Evolutionary conservation across 2,329 filamentous ascomycete species (phyloP).

Genomic region (Nigrospora oryzae): DNA sequence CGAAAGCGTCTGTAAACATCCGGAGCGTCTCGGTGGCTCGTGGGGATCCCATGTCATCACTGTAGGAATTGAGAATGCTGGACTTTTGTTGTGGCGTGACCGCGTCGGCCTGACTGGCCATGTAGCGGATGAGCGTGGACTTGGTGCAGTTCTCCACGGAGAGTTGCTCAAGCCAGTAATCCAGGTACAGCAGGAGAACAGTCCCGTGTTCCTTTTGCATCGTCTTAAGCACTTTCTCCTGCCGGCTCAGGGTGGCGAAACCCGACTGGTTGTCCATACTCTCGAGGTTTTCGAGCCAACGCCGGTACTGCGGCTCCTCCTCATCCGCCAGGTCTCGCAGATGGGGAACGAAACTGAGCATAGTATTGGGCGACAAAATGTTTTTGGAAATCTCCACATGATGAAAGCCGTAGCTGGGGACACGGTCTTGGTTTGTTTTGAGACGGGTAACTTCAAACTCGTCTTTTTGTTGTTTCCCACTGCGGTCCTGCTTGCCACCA

Average conservation of each 20-base stretch:
- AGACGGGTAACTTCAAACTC: conserved; percentile 35
- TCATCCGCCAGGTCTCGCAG: conserved; percentile 46
- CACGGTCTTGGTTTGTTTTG: conserved; percentile 40
- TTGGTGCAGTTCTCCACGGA: conserved; percentile 43
- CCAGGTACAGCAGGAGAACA: conserved; percentile 42
- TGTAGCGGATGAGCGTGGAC: conserved; percentile 42
- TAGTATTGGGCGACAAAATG: conserved; percentile 50
- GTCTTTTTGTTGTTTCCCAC: conserved; percentile 33
- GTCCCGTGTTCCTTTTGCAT: conserved; percentile 43
- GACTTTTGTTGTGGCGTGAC: conserved; percentile 48
- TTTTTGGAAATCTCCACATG: conserved; percentile 53
- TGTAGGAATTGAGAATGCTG: conserved; percentile 39
- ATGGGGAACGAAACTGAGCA: conserved; percentile 52
- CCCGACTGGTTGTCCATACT: conserved; percentile 49
- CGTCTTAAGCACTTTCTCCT: conserved; percentile 40
- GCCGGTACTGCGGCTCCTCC: conserved; percentile 46
- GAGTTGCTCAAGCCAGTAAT: conserved; percentile 42
- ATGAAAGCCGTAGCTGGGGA: conserved; percentile 51
- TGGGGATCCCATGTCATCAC: conserved; percentile 30
- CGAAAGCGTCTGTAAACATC: conserved; percentile 49
- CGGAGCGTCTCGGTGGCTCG: conserved; percentile 32
- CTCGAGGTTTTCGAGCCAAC: conserved; percentile 49
- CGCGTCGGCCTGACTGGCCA: conserved; percentile 36
- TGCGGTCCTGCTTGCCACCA: conserved; percentile 26
- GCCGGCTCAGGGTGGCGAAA: conserved; percentile 44